Evolutionary conservation across 371 early-diverging fungal genomes (phyloP), one percentile per base, ranked within the genome.

Genomic region (Rhizomucor miehei): DNA sequence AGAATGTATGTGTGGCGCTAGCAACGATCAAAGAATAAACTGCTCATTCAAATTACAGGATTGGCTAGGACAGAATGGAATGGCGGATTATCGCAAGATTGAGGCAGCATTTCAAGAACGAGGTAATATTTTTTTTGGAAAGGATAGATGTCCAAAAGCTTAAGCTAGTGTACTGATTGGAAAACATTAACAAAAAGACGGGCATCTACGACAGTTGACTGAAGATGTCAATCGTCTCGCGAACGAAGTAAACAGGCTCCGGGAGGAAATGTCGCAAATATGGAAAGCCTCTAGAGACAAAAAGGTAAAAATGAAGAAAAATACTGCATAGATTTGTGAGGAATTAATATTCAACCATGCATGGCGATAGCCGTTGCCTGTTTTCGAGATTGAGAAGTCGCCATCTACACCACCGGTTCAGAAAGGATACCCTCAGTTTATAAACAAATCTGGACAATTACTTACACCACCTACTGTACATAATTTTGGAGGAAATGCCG

Each of bases 101-200:
- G 79, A 77, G 53, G 66, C 72, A 14, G 79, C 80, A 24, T 77
- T 84, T 62, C 79, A 79, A 54, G 81, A 84, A 57, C 53, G 80
- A 73, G 79, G 84, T 83, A 66, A 19, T 41, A 10, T 25, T 29
- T 9, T 6, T 24, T 14, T 10, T 8, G 23, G 11, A 24, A 20
- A 19, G 17, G 16, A 48, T 39, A 21, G 25, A 34, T 9, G 25
- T 10, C 23, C 48, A 37, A 35, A 6, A 56, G 38, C 57, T 24
- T 38, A 44, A 14, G 6, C 10, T 29, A 19, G 1, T 44, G 20
- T 29, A 13, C 23, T 23, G 19, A 24, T 25, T 43, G 13, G 19
- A 36, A 52, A 36, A 34, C 11, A 24, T 44, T n/a, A n/a, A n/a
- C n/a, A n/a, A n/a, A 23, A 52, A 82, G 82, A 82, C 62, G 66